These are phyloP conservation scores for Parmelia sp. DNA, from an alignment of 495 filamentous ascomycete species.

Conservation along the genomic window DNA sequence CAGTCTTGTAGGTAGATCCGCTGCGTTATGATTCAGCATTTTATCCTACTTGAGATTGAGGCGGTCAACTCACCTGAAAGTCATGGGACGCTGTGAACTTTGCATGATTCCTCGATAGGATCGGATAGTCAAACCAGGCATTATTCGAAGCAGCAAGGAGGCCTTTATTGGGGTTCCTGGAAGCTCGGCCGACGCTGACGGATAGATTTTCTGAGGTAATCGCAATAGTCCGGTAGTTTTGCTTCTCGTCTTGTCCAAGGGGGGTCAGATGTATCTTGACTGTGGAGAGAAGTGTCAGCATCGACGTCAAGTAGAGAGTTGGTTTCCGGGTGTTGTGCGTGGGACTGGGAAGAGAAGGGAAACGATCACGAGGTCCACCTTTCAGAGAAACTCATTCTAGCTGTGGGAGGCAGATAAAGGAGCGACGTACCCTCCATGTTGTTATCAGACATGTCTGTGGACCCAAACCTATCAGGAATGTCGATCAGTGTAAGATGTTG, in stretches of 20 bases:
- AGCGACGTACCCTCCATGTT: background rate
- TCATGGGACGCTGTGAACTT: slow-evolving; percentile 43
- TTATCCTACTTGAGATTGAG: background rate
- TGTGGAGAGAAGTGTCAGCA: background rate
- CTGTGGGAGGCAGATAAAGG: background rate
- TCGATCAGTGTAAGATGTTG: background rate
- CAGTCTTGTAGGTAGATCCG: slow-evolving; percentile 42
- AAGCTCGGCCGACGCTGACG: slow-evolving; percentile 53
- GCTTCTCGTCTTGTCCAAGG: slow-evolving; percentile 8
- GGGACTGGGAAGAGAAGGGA: background rate
- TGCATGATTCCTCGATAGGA: slow-evolving; percentile 78
- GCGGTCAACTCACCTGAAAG: slow-evolving; percentile 35
- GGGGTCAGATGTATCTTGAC: slow-evolving; percentile 17
- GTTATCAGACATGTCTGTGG: background rate
- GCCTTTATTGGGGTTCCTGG: slow-evolving; percentile 50
- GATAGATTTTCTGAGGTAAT: slow-evolving; percentile 18
- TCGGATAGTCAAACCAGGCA: slow-evolving; percentile 70
- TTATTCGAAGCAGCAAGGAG: slow-evolving; percentile 50
- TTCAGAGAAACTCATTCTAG: background rate
- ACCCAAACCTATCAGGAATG: background rate
- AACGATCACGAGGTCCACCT: background rate
- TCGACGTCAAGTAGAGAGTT: background rate
- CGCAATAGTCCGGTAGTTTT: slow-evolving; percentile 16
- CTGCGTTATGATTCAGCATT: slow-evolving; percentile 29
- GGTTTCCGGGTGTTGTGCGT: background rate